Conservation (phyloP, 192 early-diverging fungal species). For the Podila clonocystis region DNA sequence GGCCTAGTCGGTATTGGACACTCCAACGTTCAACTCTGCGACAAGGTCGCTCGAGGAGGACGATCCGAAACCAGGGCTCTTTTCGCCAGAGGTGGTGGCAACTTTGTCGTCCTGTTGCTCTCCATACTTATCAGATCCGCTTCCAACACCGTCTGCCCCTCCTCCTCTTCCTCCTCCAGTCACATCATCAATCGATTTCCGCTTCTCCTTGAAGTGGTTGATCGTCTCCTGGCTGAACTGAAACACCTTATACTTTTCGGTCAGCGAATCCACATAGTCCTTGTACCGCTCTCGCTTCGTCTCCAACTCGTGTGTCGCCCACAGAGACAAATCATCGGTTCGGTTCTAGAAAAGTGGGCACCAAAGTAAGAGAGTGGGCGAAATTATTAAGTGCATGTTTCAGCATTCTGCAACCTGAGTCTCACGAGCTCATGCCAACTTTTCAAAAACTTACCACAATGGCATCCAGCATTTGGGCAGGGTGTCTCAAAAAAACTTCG, state of each 20-base stretch:
- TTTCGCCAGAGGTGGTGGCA: neutral
- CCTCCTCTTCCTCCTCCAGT: neutral
- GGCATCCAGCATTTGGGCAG: constrained; percentile 9
- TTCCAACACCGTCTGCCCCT: neutral
- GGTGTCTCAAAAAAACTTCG: constrained; percentile 68
- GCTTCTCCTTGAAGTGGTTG: constrained; percentile 31
- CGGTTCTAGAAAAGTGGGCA: constrained; percentile 8
- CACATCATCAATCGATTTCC: constrained; percentile 1
- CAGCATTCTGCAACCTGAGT: too few species aligned
- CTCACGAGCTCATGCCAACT: neutral
- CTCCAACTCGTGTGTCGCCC: constrained; percentile 22
- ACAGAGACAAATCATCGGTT: constrained; percentile 21
- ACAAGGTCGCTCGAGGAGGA: constrained; percentile 1
- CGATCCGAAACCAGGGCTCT: neutral
- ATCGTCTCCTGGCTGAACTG: constrained; percentile 20
- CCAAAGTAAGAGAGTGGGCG: neutral
- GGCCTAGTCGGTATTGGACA: too few species aligned
- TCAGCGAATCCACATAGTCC: constrained; percentile 16
- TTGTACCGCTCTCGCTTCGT: constrained; percentile 31
- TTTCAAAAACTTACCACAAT: constrained; percentile 18
- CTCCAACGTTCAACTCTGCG: neutral
- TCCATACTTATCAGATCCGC: neutral
- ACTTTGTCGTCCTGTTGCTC: neutral
- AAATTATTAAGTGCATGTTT: neutral
- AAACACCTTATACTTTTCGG: constrained; percentile 25